A percentile compares a stretch with the other conserved stretches of the same genome.
These are phyloP conservation scores for Penicillium occitanis DNA, from an alignment of 2,329 filamentous ascomycete genomes.

Conservation along the genomic window DNA sequence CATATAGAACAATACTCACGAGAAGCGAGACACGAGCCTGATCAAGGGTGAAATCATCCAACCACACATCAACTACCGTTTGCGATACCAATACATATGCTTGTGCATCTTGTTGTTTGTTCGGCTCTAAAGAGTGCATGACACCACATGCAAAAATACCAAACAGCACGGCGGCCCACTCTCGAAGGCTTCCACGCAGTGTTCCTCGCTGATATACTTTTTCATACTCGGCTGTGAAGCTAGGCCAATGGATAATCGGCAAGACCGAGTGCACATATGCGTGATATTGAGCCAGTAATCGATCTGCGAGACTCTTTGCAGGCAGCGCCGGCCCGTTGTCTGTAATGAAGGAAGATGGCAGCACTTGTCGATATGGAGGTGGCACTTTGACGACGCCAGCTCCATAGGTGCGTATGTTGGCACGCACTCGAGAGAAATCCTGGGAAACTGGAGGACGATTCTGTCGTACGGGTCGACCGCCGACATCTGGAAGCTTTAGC, in stretches of 20 bases:
- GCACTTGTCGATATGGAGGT: conserved; percentile 61
- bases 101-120: conserved; percentile 59
- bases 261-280: conserved; percentile 74
- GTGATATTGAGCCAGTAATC: conserved; percentile 73
- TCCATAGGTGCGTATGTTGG: conserved; percentile 70
- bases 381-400: conserved; percentile 80
- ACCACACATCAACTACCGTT: conserved; percentile 74
- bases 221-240: conserved; percentile 74
- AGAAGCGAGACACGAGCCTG: conserved; percentile 72
- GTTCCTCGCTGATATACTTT: conserved; percentile 68
- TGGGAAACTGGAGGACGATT: conserved; percentile 61
- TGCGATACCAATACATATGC: conserved; percentile 71
- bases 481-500: conserved; percentile 64
- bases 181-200: conserved; percentile 60
- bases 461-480: conserved; percentile 64
- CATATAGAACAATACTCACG: conserved; percentile 74
- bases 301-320: conserved; percentile 66
- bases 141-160: conserved; percentile 79
- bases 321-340: conserved; percentile 65
- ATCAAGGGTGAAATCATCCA: conserved; percentile 72
- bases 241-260: conserved; percentile 85
- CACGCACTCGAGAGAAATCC: conserved; percentile 69
- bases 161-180: conserved; percentile 80
- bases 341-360: conserved; percentile 53
- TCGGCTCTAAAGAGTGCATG: conserved; percentile 63